A percentile compares a stretch with the other conserved stretches of the same genome.
Conservation (phyloP, 2,329 filamentous ascomycete genomes). For the Alternaria metachromatica region DNA sequence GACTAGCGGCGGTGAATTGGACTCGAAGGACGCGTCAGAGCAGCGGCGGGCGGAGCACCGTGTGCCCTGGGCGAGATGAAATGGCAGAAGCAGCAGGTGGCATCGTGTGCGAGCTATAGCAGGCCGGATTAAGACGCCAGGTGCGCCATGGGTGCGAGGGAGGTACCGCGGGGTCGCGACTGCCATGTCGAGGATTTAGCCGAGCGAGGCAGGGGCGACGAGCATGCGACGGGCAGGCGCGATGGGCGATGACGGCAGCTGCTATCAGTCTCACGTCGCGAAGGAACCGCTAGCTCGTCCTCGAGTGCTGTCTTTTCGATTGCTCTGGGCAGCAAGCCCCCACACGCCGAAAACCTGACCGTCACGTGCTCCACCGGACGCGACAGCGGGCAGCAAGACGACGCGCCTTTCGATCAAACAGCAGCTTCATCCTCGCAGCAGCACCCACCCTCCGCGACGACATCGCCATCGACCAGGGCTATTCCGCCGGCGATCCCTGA, state of each 20-base stretch:
- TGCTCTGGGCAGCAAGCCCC: neutral
- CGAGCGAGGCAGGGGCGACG: slow-evolving; percentile 17
- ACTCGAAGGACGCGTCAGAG: slow-evolving; percentile 39
- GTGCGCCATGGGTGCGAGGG: slow-evolving; percentile 6
- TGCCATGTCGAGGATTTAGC: slow-evolving; percentile 31
- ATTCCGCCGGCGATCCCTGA: slow-evolving; percentile 33
- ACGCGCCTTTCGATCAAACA: neutral
- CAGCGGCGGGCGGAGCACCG: slow-evolving; percentile 21
- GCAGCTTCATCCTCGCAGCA: neutral
- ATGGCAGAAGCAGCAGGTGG: slow-evolving; percentile 25
- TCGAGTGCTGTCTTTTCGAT: neutral
- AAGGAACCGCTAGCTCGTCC: neutral
- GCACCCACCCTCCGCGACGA: neutral
- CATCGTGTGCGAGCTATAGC: slow-evolving; percentile 22
- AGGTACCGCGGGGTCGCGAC: slow-evolving; percentile 17
- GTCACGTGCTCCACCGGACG: slow-evolving; percentile 32
- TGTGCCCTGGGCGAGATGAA: slow-evolving; percentile 29
- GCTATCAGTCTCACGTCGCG: neutral
- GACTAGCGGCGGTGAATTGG: slow-evolving; percentile 36
- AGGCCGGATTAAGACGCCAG: slow-evolving; percentile 15
- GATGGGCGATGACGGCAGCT: slow-evolving; percentile 10
- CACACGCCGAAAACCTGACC: neutral
- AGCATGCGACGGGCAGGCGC: slow-evolving; percentile 1
- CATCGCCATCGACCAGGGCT: slow-evolving; percentile 2
- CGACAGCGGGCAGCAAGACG: neutral